Evolutionary conservation across 2,329 filamentous ascomycete species (phyloP).

Genomic region (Epichloe gansuensis): DNA sequence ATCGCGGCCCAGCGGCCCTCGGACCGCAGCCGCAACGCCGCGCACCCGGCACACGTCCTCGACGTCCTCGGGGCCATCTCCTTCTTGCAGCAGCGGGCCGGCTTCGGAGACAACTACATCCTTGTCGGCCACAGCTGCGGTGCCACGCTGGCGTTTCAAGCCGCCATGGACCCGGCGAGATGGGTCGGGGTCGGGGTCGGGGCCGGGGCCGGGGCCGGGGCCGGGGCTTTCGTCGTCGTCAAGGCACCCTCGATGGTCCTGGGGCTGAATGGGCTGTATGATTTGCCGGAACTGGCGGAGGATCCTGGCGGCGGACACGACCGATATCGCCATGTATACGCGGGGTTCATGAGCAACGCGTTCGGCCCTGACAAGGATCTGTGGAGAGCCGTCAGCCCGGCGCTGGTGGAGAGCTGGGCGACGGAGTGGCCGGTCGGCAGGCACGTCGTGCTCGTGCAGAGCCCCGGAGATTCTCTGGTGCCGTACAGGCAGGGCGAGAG

Average conservation of each 20-base stretch:
- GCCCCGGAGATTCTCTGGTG: constrained; percentile 6
- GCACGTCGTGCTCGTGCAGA: constrained; percentile 6
- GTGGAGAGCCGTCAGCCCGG: constrained; percentile 31
- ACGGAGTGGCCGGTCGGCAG: constrained; percentile 7
- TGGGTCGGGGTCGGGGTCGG: constrained; percentile 8
- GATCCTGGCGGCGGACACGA: constrained; percentile 23
- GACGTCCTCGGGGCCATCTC: constrained; percentile 37
- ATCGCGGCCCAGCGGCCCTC: constrained; percentile 3
- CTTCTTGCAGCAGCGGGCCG: constrained; percentile 30
- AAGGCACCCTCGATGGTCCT: constrained; percentile 24
- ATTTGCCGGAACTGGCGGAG: constrained; percentile 20
- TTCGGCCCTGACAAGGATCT: constrained; percentile 29
- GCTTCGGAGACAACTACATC: constrained; percentile 32
- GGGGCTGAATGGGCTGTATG: constrained; percentile 41
- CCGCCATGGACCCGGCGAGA: constrained; percentile 16
- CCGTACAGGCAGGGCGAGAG: constrained; percentile 6
- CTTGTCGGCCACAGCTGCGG: constrained; percentile 46
- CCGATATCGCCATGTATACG: constrained; percentile 23
- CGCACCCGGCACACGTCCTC: constrained; percentile 41
- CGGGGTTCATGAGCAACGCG: constrained; percentile 30
- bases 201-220: too few species aligned
- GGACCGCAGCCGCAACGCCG: constrained; percentile 24
- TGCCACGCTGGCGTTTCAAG: constrained; percentile 39
- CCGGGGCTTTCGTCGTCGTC: background rate
- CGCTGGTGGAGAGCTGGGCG: constrained; percentile 7